Evolutionary conservation across 1,284 basidiomycete genomes (phyloP), one percentile per base, ranked within the genome.

Genomic region (Boletus semigastroideus): DNA sequence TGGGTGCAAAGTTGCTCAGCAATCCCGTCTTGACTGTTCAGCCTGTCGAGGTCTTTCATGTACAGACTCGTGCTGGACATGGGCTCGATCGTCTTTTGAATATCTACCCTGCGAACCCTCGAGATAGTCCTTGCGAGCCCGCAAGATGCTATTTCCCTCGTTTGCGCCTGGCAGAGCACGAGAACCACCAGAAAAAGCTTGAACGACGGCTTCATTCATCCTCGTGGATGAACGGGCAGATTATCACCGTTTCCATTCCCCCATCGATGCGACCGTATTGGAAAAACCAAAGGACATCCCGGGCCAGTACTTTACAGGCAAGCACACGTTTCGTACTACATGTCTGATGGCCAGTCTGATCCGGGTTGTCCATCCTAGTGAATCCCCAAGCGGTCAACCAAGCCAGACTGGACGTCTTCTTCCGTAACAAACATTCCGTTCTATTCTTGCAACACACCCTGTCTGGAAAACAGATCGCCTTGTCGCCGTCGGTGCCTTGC

Each of bases 1-100:
- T 88, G 0, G 87, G 88, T 14, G 92, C 74, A 51, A 87, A 90
- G 56, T 82, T 82, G 42, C 74, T 80, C 14, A 96, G 68, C 16
- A 97, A 69, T 62, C 94, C 91, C 16, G 72, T 69, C 67, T 90
- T 89, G 55, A 95, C 75, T 65, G 4, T 76, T 72, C 45, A 98
- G 74, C 71, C 94, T 95, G 56, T 94, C 92, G 16, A 84, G 80
- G 52, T 96, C 94, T 63, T 90, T 90, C 83, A 96, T 90, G 70
- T 96, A 97, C 13, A 85, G 72, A 66, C 89, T 93, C 12, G 89
- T 76, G 5, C 86, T 84, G 19, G 82, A 82, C 69, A 84, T 83
- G 7, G 82, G 77, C 60, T 92, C 89, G 13, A 81, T 72, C 16
- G 81, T 73, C 66, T 85, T 87, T 49, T 82, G 80, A 64, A 94